Base-by-base conservation (phyloP, 495 filamentous ascomycete genomes). In the Talaromyces proteolyticus region DNA sequence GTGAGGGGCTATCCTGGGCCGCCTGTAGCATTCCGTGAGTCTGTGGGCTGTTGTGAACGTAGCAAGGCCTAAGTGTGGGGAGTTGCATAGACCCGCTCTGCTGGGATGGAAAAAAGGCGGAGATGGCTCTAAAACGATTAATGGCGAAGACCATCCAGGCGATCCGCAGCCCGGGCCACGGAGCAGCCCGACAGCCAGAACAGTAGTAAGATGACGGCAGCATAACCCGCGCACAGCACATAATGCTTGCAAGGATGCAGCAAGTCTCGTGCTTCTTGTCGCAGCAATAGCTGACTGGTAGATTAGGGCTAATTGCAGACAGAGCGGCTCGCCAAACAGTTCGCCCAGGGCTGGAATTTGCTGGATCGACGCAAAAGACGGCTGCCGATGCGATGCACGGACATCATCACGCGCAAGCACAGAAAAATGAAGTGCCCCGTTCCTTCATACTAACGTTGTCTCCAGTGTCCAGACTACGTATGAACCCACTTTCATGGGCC, bases 331-430 rank as follows among this genome's bases (percentile, higher is more conserved):
- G 29, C 29, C 29, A 10, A 34, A 10, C 8, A 34, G 29, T 14
- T 34, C n/a, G n/a, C n/a, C n/a, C n/a, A n/a, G 29, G 29, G 45
- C 25, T 37, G 25, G 12, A n/a, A n/a, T n/a, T n/a, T n/a, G n/a
- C n/a, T 34, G 26, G 44, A 47, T 47, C 45, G 45, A 38, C 45
- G 16, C 44, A 11, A 24, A 47, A 38, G 14, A 17, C 36, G 14
- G 26, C 45, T 24, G 34, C 20, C 20, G 45, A 39, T 34, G 42
- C 47, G 34, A 41, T 41, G 47, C 47, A 49, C 47, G 37, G 47
- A 49, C 47, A 49, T 16, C 37, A 41, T 49, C 47, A 49, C 47
- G 47, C 47, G 47, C 47, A 41, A 41, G n/a, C 18, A 49, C 18
- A 49, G 40, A 41, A 21, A 21, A 49, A 39, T 20, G 23, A n/a